Evolutionary conservation across 2,329 filamentous ascomycete species (phyloP).

Genomic region (Hypoxylon rubiginosum): DNA sequence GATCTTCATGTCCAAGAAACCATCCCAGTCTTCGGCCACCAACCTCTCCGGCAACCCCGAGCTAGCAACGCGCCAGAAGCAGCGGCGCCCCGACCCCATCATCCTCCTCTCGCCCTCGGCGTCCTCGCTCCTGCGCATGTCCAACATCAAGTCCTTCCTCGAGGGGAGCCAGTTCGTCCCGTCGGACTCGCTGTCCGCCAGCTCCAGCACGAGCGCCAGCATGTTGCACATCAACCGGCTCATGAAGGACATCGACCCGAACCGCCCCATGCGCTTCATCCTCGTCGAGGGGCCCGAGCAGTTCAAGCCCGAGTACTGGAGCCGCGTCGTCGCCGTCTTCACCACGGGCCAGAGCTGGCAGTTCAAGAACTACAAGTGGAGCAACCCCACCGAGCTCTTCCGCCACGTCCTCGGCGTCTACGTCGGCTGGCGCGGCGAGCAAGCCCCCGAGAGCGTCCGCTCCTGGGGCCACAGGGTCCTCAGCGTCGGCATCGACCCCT

Average conservation of each 20-base stretch:
- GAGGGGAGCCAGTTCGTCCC: slow-evolving; percentile 85
- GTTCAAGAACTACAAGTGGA: slow-evolving; percentile 99
- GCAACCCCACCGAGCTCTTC: slow-evolving; percentile 88
- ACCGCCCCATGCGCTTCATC: slow-evolving; percentile 88
- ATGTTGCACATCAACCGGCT: slow-evolving; percentile 88
- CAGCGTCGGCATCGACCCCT: slow-evolving; percentile 86
- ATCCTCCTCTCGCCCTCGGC: slow-evolving; percentile 97
- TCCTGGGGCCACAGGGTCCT: slow-evolving; percentile 89
- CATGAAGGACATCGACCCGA: slow-evolving; percentile 77
- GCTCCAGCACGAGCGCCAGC: slow-evolving; percentile 74
- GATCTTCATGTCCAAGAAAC: slow-evolving; percentile 77
- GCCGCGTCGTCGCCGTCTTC: slow-evolving; percentile 93
- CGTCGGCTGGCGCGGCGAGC: slow-evolving; percentile 91
- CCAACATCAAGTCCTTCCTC: slow-evolving; percentile 95
- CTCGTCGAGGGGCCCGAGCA: slow-evolving; percentile 92
- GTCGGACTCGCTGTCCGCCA: slow-evolving; percentile 73
- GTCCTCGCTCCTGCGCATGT: slow-evolving; percentile 92
- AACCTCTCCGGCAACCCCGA: slow-evolving; percentile 59
- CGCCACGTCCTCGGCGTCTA: slow-evolving; percentile 88
- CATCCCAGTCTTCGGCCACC: slow-evolving; percentile 55
- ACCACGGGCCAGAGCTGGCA: slow-evolving; percentile 98
- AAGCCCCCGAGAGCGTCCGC: slow-evolving; percentile 80
- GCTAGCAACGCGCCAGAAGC: slow-evolving; percentile 68
- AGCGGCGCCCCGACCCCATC: slow-evolving; percentile 79
- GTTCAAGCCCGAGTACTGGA: slow-evolving; percentile 99